Base-by-base conservation (phyloP, 352 stramenopile species). In the Phytophthora ramorum region DNA sequence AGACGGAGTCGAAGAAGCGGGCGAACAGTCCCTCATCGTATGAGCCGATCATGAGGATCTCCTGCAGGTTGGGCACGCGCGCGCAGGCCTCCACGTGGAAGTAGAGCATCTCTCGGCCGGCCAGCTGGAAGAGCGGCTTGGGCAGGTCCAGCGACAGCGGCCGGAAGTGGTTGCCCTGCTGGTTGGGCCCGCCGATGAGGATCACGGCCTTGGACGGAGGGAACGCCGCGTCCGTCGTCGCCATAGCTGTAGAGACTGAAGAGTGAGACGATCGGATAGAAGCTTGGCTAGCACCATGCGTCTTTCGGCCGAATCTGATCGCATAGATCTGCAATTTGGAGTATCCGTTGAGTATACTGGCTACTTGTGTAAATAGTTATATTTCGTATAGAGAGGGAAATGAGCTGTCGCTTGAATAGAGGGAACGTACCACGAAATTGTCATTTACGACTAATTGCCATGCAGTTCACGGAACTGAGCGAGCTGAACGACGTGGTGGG, bases 381-480 rank as follows among this genome's bases (percentile, higher is more conserved):
- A 3, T 3, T 24, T 51, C 32, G 26, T 48, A 38, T 40, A 46
- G 4, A 60, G 41, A 52, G 28, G 46, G 19, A 17, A 24, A 24
- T 1, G 6, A 8, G 8, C 12, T 54, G 40, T 50, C 20, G 30
- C 50, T 40, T 62, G 41, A 58, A 69, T 12, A 40, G 52, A 48
- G n/a, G 26, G 50, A 38, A 9, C 2, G 7, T 9, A 12, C n/a
- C 37, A 19, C 14, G 7, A n/a, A 32, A 16, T 41, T 19, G 32
- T 38, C 32, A 38, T 38, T 43, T 19, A 1, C 8, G 6, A n/a
- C n/a, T 43, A 24, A 24, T 43, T 12, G 37, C 37, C 35, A 96
- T 96, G 89, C 89, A 96, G 87, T 93, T 96, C 58, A 94, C 89
- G 19, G 89, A 96, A 77, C 73, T 95, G 44, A 96, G 89, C 56